Percentiles rank a stretch among this genome's conserved stretches.
Evolutionary conservation across 1,139 yeast genomes (phyloP).

Genomic region (Arxiozyma heterogenica): DNA sequence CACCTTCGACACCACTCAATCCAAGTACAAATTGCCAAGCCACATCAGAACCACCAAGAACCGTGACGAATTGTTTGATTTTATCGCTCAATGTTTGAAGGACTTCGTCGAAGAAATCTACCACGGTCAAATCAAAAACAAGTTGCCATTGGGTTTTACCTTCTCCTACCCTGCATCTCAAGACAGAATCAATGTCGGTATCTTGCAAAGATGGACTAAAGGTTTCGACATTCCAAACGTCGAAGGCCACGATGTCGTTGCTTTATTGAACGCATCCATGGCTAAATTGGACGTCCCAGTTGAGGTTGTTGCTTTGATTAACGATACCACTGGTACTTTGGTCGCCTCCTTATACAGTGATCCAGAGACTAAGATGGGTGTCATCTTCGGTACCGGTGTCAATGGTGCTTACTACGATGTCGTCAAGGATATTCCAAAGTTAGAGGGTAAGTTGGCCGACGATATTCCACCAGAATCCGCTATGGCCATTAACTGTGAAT

Average conservation of each 20-base stretch:
- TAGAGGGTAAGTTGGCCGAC: conserved; percentile 56
- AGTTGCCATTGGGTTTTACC: conserved; percentile 83
- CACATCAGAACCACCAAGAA: conserved; percentile 64
- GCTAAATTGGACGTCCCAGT: conserved; percentile 61
- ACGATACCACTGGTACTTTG: conserved; percentile 95
- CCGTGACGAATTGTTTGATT: conserved; percentile 69
- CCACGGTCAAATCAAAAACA: conserved; percentile 46
- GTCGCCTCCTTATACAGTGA: conserved; percentile 94
- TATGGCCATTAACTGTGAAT: conserved; percentile 98
- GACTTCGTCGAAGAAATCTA: conserved; percentile 50
- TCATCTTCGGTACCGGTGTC: conserved; percentile 96
- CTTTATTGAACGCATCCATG: conserved; percentile 74
- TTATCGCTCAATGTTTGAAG: conserved; percentile 75
- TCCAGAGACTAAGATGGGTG: conserved; percentile 83
- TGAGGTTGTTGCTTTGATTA: conserved; percentile 81
- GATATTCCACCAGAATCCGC: conserved; percentile 58
- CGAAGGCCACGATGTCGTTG: conserved; percentile 91
- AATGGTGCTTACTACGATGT: conserved; percentile 93
- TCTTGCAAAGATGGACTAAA: conserved; percentile 94
- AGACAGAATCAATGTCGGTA: conserved; percentile 70
- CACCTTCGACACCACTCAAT: conserved; percentile 73
- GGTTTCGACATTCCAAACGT: conserved; percentile 92
- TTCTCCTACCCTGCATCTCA: conserved; percentile 92
- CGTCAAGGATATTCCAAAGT: conserved; percentile 68
- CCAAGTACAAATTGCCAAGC: conserved; percentile 69